Base-by-base conservation (phyloP, 2,329 filamentous ascomycete genomes). In the Aspergillus aculeatus region DNA sequence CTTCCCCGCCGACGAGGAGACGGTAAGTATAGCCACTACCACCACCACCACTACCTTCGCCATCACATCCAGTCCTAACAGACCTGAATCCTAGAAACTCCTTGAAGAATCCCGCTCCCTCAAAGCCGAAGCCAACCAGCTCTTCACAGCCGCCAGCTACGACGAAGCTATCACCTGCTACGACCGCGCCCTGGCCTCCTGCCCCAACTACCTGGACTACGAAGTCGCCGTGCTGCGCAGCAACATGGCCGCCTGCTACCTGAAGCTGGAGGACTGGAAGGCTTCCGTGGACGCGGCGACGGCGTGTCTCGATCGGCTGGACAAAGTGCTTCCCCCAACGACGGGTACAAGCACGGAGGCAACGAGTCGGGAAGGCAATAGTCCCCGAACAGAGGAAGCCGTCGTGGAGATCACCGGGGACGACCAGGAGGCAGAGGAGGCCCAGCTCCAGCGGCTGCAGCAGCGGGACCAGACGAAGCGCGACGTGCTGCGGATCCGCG, bases 201-300 rank as follows among this genome's bases (percentile, higher is more conserved):
- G 91, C 69, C 94, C 94, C 2, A 88, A 86, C 64, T 96, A 96
- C 73, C 84, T 96, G 26, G 87, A 94, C 73, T 96, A 91, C 77
- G 92, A 96, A 67, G 82, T 94, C 63, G 92, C 93, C 26, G 91
- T 98, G 10, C 82, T 98, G 5, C 86, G 89, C 60, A 92, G 90
- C 73, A 98, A 98, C 78, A 89, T 97, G 65, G 85, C 94, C 1
- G 94, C 93, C 10, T 96, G 92, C 72, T 86, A 96, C 68, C 75
- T 98, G 57, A 96, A 96, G 73, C 81, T 96, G 3, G 82, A 87
- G 62, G 88, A 94, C 62, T 97, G 92, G 91, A 92, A 93, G 66
- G 87, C 91, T 31, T 91, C 92, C 10, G 83, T 92, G 48, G 87
- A 88, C 52, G 83, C 85, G 10, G 92, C 93, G 0, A 90, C 87